Evolutionary conservation across 306 rosid genomes (phyloP), one percentile per base, ranked within the genome.

Genomic region (Cucumis melo): DNA sequence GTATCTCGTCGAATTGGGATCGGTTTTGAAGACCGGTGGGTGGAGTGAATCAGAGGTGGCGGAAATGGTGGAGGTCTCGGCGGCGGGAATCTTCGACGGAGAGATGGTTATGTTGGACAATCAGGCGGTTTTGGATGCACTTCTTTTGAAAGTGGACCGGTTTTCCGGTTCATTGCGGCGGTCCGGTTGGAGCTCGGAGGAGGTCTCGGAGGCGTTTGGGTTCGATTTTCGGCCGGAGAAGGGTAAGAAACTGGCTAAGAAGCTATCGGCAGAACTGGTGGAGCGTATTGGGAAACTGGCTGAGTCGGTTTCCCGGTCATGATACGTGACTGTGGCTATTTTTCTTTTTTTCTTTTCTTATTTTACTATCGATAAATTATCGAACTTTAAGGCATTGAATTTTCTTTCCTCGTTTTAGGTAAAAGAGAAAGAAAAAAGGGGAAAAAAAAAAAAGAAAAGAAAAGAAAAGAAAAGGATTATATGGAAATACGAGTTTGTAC

Each of bases 151-250:
- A 86, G 89, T 88, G 73, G 96, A 92, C 79, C 81, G 84, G 83
- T 86, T 80, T 62, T 90, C 99, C 55, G 98, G 91, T 10, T 86
- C 89, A 48, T 92, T 95, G 34, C 88, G 98, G 8, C 89, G 88
- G 77, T 88, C 99, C 6, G 99, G 99, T 64, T 95, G 99, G 99
- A 95, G 96, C 97, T 88, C 99, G 82, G 99, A 92, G 39, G 99
- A 92, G 66, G 99, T 95, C 0, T 86, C 97, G 5, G 98, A 92
- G 13, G 99, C 96, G 5, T 75, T 95, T 42, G 97, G 99, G 0
- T 95, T 95, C 29, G 92, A 95, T 76, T 92, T 89, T 72, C 98
- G 99, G 84, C 91, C 89, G 21, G 98, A 92, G 78, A 94, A 92
- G 91, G 93, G 83, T 73, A 76, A 83, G 77, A 91, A 89, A 87